These are phyloP conservation scores for Cladophialophora exuberans DNA, from an alignment of 2,329 filamentous ascomycete species.

Conservation along the genomic window DNA sequence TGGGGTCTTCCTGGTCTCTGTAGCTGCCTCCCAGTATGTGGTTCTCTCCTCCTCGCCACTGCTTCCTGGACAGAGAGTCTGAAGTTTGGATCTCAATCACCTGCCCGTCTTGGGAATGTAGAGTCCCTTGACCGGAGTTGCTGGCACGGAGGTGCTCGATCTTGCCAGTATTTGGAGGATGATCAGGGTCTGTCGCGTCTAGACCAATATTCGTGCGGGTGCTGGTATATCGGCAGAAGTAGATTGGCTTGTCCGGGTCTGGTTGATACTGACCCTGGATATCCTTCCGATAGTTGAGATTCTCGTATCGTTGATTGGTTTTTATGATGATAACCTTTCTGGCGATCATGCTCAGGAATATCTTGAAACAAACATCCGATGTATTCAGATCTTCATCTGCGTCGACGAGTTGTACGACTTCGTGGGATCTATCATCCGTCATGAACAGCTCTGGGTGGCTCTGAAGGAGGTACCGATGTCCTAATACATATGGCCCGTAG, in stretches of 20 bases:
- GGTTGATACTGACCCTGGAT: constrained; percentile 32
- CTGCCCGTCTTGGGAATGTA: neutral
- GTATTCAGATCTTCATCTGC: constrained; percentile 2
- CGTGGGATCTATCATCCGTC: constrained; percentile 45
- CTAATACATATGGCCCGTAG: constrained; percentile 40
- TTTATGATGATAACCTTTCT: constrained; percentile 50
- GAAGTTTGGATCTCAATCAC: neutral
- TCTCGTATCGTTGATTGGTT: constrained; percentile 60
- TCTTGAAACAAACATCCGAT: neutral
- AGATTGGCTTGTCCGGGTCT: neutral
- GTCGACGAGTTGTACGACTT: constrained; percentile 46
- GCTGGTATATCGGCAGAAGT: constrained; percentile 13
- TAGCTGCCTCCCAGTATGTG: neutral
- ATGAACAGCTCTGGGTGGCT: constrained; percentile 42
- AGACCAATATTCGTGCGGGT: neutral
- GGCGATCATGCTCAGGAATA: constrained; percentile 46
- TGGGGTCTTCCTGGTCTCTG: neutral
- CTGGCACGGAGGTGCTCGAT: constrained; percentile 1
- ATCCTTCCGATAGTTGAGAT: constrained; percentile 33
- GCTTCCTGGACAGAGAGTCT: neutral
- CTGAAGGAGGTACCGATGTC: constrained; percentile 41
- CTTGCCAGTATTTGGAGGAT: neutral
- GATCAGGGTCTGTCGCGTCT: neutral
- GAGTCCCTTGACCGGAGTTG: neutral
- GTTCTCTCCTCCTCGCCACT: constrained; percentile 15